Conservation (phyloP, 331 rosid genomes). For the Dryas integrifolia region DNA sequence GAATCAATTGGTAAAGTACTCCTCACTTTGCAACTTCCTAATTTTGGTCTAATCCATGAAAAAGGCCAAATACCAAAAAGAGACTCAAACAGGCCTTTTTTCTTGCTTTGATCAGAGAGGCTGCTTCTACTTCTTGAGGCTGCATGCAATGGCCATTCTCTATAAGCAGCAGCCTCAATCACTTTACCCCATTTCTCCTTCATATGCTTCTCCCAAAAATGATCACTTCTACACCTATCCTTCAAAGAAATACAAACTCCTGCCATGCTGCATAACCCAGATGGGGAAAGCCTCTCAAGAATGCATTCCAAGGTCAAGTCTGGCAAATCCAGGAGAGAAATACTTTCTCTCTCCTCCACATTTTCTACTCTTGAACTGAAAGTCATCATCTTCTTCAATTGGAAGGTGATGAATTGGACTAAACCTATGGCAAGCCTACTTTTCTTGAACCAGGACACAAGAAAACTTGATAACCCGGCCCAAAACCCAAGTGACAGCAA, state of each 20-base stretch:
- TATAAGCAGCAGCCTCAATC: conserved; percentile 58
- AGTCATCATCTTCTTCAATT: conserved; percentile 35
- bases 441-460: conserved; percentile 38
- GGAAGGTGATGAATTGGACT: conserved; percentile 31
- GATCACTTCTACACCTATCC: conserved; percentile 60
- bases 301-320: conserved; percentile 66
- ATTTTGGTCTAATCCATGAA: conserved; percentile 41
- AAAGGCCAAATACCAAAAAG: conserved; percentile 31
- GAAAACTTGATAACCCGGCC: conserved; percentile 30
- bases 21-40: conserved; percentile 27
- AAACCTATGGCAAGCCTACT: conserved; percentile 33
- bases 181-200: conserved; percentile 66
- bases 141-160: conserved; percentile 55
- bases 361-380: conserved; percentile 34
- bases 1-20: conserved; percentile 43
- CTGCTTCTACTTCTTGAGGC: conserved; percentile 36
- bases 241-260: conserved; percentile 63
- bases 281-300: conserved; percentile 73
- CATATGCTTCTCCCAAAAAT: conserved; percentile 77
- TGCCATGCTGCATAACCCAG: conserved; percentile 53
- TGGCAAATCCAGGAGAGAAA: conserved; percentile 79
- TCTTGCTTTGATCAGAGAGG: conserved; percentile 32
- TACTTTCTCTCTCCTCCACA: conserved; percentile 36
- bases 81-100: conserved; percentile 43
- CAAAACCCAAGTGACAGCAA: conserved; percentile 35